Conservation (phyloP, 2,329 filamentous ascomycete genomes). For the Xylariaceae sp. region DNA sequence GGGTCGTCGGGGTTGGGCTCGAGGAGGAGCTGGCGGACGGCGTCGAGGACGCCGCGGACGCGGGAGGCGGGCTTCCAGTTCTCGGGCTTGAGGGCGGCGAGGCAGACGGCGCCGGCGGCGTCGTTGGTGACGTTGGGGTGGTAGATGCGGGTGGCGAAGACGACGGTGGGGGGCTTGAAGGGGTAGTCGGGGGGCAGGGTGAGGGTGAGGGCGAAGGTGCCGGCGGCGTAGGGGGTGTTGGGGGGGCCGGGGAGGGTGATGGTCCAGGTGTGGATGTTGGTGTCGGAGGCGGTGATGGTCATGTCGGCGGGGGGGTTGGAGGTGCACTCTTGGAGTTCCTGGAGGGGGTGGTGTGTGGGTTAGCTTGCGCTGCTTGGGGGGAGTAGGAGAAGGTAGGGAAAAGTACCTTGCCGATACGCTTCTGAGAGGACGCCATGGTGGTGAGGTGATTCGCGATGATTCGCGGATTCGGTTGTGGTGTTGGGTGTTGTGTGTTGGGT, state of each 20-base stretch:
- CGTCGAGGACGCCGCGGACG: constrained; percentile 70
- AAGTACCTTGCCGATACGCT: constrained; percentile 28
- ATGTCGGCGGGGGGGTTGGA: constrained; percentile 43
- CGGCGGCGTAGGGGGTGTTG: constrained; percentile 52
- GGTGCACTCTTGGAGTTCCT: constrained; percentile 53
- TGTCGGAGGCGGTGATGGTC: constrained; percentile 38
- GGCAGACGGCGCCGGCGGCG: constrained; percentile 76
- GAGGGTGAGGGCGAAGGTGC: constrained; percentile 69
- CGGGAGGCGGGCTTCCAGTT: constrained; percentile 89
- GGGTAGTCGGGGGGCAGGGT: constrained; percentile 77
- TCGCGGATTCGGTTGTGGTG: too few species aligned
- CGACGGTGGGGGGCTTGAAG: constrained; percentile 79
- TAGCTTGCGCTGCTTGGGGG: constrained; percentile 6
- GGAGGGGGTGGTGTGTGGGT: constrained; percentile 23
- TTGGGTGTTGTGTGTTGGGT: too few species aligned
- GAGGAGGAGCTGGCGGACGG: constrained; percentile 67
- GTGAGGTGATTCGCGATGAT: background rate
- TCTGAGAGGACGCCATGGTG: constrained; percentile 25
- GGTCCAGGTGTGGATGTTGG: constrained; percentile 50
- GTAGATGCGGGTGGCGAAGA: constrained; percentile 87
- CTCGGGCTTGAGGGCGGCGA: constrained; percentile 76
- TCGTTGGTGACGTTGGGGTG: constrained; percentile 94
- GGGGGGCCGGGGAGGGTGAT: constrained; percentile 42
- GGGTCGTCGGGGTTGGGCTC: constrained; percentile 88
- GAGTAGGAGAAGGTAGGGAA: constrained; percentile 5